Base-by-base conservation (phyloP, 1,284 basidiomycete species). In the Pseudomicrostroma phylloplanum region DNA sequence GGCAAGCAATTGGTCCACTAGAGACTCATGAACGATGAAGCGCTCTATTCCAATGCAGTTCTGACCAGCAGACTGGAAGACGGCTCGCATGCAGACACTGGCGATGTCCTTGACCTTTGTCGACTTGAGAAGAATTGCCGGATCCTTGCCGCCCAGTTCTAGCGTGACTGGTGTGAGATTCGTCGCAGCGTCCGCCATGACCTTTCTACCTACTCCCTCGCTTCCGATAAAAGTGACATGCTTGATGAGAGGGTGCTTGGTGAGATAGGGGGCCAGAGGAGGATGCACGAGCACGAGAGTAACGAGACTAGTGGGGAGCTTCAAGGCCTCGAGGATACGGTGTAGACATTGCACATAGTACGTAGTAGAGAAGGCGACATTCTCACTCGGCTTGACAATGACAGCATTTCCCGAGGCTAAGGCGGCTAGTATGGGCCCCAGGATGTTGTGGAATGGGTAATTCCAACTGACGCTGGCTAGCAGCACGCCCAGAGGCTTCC, bases 31-130 rank as follows among this genome's bases (percentile, higher is more conserved):
- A 40, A 97, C 91, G 54, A 97, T 85, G 68, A 96, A 86, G 0
- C 92, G 86, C 80, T 98, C 94, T 63, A 94, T 90, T 30, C 93
- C 74, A 43, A 77, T 94, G 78, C 94, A 98, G 79, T 97, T 97
- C 81, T 97, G 94, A 17, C 94, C 94, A 49, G 85, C 85, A 65
- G 91, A 91, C 83, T 92, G 91, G 62, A 76, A 78, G 43, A 70
- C 72, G 36, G 72, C 69, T 26, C 74, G 67, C 64, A 78, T 58
- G 21, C 17, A 83, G 0, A 82, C 84, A 13, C 80, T 80, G 1
- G 79, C 75, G 63, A 84, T 84, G 63, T 79, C 82, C 17, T 78
- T 71, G 8, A 84, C 62, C 62, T 84, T 80, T 0, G 82, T 81
- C 17, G 76, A 79, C 0, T 80, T 80, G 11, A 84, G 76, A n/a